Base-by-base conservation (phyloP, 139 green algal genomes). In the Coccomyxa sp. region DNA sequence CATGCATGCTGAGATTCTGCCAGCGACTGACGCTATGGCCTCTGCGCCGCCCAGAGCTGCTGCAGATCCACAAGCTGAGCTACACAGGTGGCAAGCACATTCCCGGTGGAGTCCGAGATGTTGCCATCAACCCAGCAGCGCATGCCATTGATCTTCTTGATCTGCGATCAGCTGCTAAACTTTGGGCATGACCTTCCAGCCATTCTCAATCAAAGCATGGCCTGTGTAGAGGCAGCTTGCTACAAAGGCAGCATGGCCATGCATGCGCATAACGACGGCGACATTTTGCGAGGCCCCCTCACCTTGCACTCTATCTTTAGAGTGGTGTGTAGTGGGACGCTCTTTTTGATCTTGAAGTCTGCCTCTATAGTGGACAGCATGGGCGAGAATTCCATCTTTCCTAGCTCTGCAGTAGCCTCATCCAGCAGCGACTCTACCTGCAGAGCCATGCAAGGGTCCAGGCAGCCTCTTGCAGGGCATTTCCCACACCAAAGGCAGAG, bases 381-480 rank as follows among this genome's bases (percentile, higher is more conserved):
- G 3, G 85, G 85, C 29, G 70, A 55, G 27, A 70, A 87, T 3
- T 76, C 79, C 73, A 82, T 75, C 69, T 89, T 89, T 22, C 39
- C 84, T 64, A 87, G 41, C 83, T 89, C 85, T 14, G 85, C 82
- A 33, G 85, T 88, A 0, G 82, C 72, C 44, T 89, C 85, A 58
- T 89, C 85, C 39, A 89, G 36, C 33, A 79, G 71, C 2, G 78
- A 79, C 81, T 88, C 82, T n/a, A 88, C 78, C 76, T 83, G 79
- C 54, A 37, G 22, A 7, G 22, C n/a, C n/a, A n/a, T n/a, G n/a
- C n/a, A n/a, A n/a, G n/a, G 69, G 14, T 12, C 75, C 9, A 81
- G 10, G 27, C 69, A n/a, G n/a, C 18, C 50, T 10, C 50, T 64
- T 6, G 27, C 50, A 31, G 2, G 24, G 27, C 7, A 40, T 72